Evolutionary conservation across 345 rosid genomes (phyloP), one percentile per base, ranked within the genome.

Genomic region (Populus tremula): DNA sequence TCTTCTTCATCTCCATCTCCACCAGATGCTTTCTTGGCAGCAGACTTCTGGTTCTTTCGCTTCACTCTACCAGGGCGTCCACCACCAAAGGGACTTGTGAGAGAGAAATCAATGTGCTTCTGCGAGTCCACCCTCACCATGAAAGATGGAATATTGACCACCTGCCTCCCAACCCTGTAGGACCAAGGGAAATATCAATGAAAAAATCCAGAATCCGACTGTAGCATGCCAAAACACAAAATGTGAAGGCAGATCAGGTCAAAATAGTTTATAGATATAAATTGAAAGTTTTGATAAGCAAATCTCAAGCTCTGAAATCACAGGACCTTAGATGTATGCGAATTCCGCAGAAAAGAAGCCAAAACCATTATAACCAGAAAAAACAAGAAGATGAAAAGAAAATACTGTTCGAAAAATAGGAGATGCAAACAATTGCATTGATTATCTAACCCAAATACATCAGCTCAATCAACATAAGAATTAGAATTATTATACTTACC

Each of bases 51-150:
- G 25, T 76, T 76, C 73, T 41, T 76, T 68, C 79, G 69, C 73
- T 76, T 67, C 56, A 75, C 78, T 75, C 78, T 75, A 3, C 78
- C 78, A 49, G 78, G 78, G 3, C 72, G 88, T 6, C 91, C 93
- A 79, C 91, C 90, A 10, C 90, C 91, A 5, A 90, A 85, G 43
- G 94, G 94, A 71, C 92, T 90, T 27, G 88, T 90, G 21, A 90
- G 72, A 10, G 92, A 87, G 88, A 90, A 90, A 77, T 90, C 94
- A 2, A 90, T 87, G 85, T 90, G 94, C 75, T 89, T 90, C 77
- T 89, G 92, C 0, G 94, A 89, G 49, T 90, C 94, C 38, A 90
- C 82, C 79, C 92, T 89, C 76, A 89, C 94, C 94, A 90, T 84
- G 85, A 90, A 89, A 0, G 92, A 90, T 13, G 92, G 92, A 59